Percentiles rank a stretch among this genome's conserved stretches.
These are phyloP conservation scores for Fraxinus pennsylvanica DNA, from an alignment of 257 asterid species.

Conservation along the genomic window DNA sequence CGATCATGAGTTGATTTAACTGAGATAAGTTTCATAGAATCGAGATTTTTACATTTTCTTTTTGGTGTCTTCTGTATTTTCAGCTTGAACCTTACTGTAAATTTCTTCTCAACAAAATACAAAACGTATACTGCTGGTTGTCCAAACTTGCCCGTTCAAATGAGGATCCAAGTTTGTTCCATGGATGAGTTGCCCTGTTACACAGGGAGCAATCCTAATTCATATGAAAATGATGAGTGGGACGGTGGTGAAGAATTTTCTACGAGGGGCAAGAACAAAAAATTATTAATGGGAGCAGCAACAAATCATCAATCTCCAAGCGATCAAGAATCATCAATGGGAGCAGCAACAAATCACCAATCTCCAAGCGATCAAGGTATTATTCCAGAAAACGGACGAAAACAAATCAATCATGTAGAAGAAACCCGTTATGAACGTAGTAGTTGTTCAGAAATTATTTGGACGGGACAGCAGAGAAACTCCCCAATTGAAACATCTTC, in stretches of 20 bases:
- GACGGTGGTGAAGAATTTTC: conserved; percentile 35
- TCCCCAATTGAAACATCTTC: conserved; percentile 12
- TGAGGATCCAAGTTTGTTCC: conserved; percentile 48
- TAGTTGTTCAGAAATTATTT: not conserved
- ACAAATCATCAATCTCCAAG: not conserved
- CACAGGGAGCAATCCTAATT: conserved; percentile 23
- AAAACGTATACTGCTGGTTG: conserved; percentile 50
- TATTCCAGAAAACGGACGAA: conserved; percentile 21
- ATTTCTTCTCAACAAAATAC: conserved; percentile 89
- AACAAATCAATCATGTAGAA: conserved; percentile 22
- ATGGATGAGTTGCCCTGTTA: conserved; percentile 91
- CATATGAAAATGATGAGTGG: conserved; percentile 27
- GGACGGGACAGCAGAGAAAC: not conserved
- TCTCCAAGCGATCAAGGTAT: conserved; percentile 15
- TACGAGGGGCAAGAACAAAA: conserved; percentile 13
- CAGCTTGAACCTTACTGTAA: conserved; percentile 81
- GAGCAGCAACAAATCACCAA: conserved; percentile 6
- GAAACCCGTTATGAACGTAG: conserved; percentile 9
- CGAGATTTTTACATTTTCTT: not conserved
- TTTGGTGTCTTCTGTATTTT: conserved; percentile 5
- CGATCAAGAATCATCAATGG: conserved; percentile 24
- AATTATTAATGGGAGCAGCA: conserved; percentile 17
- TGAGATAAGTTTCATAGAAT: not conserved
- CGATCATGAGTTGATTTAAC: not conserved
- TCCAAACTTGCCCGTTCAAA: conserved; percentile 59